phyloP scores from a whole-genome alignment of 495 filamentous ascomycete species.

The Neurospora africana region DNA sequence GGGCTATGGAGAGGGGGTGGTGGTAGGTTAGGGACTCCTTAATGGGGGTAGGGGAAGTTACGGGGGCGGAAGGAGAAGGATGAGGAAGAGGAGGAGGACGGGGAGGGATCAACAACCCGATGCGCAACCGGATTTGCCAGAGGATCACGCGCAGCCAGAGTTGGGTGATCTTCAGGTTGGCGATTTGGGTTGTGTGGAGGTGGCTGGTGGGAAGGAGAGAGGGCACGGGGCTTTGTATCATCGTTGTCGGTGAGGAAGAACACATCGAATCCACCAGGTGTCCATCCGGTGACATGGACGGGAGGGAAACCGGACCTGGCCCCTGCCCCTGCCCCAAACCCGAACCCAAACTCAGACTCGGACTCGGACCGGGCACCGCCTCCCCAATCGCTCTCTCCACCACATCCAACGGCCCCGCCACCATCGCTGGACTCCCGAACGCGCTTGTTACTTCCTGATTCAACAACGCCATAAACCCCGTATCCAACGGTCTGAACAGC shows the following conservation, averaged over 20 bases:
- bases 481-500: constrained; percentile 57
- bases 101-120: constrained; percentile 19
- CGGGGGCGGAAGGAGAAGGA: neutral
- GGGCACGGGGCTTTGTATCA: neutral
- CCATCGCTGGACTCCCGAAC: constrained; percentile 21
- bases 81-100: neutral
- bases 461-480: constrained; percentile 53
- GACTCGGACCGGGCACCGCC: constrained; percentile 16
- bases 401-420: constrained; percentile 24
- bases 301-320: neutral
- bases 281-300: neutral
- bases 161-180: constrained; percentile 61
- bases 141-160: constrained; percentile 66
- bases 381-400: constrained; percentile 49
- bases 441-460: constrained; percentile 41
- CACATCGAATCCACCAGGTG: constrained; percentile 38
- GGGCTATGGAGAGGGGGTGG: constrained; percentile 47
- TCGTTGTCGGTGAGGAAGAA: neutral
- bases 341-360: neutral
- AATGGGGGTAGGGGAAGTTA: neutral
- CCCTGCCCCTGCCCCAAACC: neutral
- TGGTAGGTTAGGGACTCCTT: constrained; percentile 28
- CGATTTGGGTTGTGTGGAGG: constrained; percentile 58
- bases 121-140: constrained; percentile 49
- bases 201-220: constrained; percentile 10